Base-by-base conservation (phyloP, 208 protist species). In the Wallacemonas rigidus region DNA sequence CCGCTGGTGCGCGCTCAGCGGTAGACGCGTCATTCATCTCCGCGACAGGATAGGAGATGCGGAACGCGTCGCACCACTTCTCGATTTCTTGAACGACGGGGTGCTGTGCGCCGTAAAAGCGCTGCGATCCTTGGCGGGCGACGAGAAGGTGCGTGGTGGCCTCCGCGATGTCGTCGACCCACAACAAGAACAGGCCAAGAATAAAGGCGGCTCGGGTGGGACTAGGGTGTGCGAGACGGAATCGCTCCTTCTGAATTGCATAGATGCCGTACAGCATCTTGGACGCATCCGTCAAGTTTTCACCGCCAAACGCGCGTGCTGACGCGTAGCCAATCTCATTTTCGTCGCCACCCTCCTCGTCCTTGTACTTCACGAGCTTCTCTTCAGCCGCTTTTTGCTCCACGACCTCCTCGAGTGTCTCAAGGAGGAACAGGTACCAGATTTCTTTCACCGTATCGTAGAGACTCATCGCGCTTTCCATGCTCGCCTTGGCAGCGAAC, bases 361-460 rank as follows among this genome's bases (percentile, higher is more conserved):
- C 90, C 35, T 80, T 85, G 82, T 95, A 95, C 63, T 82, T 88
- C 41, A 89, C 83, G 17, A 92, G 67, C 65, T 67, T 73, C 69
- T 82, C 80, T 70, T 81, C 84, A 41, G 74, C 84, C 3, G 72
- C 71, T 2, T 79, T 76, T 41, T 94, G 73, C 5, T 83, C 83
- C 36, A 89, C 70, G 60, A 93, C 83, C 47, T 90, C 88, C 26
- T 85, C 74, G 4, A 94, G 79, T 15, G 83, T 71, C 15, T 58
- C 45, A 2, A 65, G 68, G 26, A 97, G 76, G 72, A 87, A 77
- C 9, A 47, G 63, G 57, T 91, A 88, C 90, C 92, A 97, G 36
- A 97, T 92, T 51, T 94, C 88, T 68, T 95, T 95, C 15, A 93
- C 87, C 3, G 71, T 87, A 54, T 97, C 92, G 76, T 97, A 97